A percentile compares a stretch with the other conserved stretches of the same genome.
These are phyloP conservation scores for Lentinula sp. DNA, from an alignment of 768 basidiomycete species.

Conservation along the genomic window DNA sequence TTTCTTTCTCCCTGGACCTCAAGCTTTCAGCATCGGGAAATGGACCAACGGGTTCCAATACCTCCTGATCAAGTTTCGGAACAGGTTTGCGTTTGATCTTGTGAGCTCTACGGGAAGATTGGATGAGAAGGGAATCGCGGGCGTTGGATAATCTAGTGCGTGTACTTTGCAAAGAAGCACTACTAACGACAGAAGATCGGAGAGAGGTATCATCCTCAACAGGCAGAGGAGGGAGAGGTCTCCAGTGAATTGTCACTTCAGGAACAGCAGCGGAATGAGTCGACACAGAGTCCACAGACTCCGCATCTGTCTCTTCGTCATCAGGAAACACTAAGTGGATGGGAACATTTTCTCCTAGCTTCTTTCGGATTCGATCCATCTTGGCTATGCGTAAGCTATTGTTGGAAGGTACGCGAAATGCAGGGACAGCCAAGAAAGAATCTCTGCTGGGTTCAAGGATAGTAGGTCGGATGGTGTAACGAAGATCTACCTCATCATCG, in stretches of 20 bases:
- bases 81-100: slow-evolving; percentile 5
- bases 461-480: slow-evolving; percentile 9
- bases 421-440: slow-evolving; percentile 8
- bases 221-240: neutral
- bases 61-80: neutral
- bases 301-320: neutral
- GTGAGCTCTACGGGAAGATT: neutral
- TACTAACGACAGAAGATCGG: neutral
- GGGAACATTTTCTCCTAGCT: slow-evolving; percentile 60
- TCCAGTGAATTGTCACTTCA: neutral
- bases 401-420: slow-evolving; percentile 30
- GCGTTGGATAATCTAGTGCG: neutral
- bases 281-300: neutral
- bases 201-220: neutral
- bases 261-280: neutral
- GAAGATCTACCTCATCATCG: neutral
- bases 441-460: slow-evolving; percentile 11
- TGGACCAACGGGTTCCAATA: neutral
- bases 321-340: slow-evolving; percentile 52
- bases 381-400: slow-evolving; percentile 42
- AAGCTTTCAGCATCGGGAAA: neutral
- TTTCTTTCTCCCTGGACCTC: neutral
- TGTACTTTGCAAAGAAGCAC: neutral
- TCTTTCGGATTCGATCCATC: slow-evolving; percentile 57
- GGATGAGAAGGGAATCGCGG: neutral